These are phyloP conservation scores for Tetrahymena malaccensis DNA, from an alignment of 73 alveolate genomes.

Conservation along the genomic window DNA sequence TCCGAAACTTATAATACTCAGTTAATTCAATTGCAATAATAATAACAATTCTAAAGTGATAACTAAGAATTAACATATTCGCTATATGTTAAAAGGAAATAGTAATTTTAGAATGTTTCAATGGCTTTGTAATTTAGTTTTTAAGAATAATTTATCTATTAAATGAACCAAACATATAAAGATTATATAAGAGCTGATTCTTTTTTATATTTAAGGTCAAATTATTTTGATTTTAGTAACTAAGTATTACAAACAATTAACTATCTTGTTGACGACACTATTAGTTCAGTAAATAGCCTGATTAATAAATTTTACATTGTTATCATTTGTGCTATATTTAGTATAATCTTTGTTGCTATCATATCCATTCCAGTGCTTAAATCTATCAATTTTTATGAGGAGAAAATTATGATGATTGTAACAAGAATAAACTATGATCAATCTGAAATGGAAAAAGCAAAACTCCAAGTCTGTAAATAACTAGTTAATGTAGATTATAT, in stretches of 20 bases:
- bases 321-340: not conserved
- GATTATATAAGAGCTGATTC: not conserved
- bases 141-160: not conserved
- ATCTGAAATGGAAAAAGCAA: not conserved
- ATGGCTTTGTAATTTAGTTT: not conserved
- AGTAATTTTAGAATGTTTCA: not conserved
- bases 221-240: not conserved
- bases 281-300: not conserved
- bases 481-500: not conserved
- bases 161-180: not conserved
- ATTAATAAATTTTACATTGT: not conserved
- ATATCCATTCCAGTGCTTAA: not conserved
- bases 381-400: not conserved
- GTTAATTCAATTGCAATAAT: not conserved
- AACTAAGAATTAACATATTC: not conserved
- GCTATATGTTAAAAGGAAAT: not conserved
- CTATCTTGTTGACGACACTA: not conserved
- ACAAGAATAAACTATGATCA: not conserved
- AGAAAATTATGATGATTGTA: not conserved
- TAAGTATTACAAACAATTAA: not conserved
- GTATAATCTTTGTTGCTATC: not conserved
- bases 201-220: not conserved
- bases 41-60: not conserved
- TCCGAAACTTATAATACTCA: not conserved
- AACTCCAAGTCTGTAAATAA: not conserved